Evolutionary conservation across 2,329 filamentous ascomycete species (phyloP).

Genomic region (Xylaria sp.): DNA sequence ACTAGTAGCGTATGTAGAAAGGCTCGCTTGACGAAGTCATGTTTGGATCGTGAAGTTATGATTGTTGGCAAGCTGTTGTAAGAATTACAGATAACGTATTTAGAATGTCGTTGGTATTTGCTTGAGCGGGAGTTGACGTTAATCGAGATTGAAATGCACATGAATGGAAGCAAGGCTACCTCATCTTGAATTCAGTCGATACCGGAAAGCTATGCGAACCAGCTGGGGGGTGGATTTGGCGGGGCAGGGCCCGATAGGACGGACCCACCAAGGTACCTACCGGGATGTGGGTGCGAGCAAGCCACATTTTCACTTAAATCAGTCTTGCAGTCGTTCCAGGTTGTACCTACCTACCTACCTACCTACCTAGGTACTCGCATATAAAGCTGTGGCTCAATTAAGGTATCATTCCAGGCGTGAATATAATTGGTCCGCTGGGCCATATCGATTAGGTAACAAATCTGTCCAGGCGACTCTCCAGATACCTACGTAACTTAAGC

Average conservation of each 20-base stretch:
- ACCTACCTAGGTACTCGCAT: too few species aligned
- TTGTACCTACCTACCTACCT: too few species aligned
- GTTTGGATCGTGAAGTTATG: neutral
- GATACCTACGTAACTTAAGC: neutral
- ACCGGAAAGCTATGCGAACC: slow-evolving; percentile 12
- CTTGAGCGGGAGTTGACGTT: neutral
- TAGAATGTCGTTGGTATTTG: neutral
- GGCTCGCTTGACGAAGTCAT: slow-evolving; percentile 74
- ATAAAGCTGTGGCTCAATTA: neutral
- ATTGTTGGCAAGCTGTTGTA: neutral
- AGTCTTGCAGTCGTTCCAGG: neutral
- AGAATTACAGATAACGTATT: neutral
- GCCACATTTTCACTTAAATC: neutral
- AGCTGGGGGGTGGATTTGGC: slow-evolving; percentile 23
- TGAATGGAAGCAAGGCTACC: slow-evolving; percentile 17
- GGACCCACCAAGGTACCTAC: neutral
- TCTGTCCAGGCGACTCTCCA: too few species aligned
- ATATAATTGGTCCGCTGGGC: slow-evolving; percentile 13
- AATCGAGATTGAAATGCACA: slow-evolving; percentile 8
- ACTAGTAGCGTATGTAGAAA: slow-evolving; percentile 99
- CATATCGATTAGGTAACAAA: slow-evolving; percentile 3
- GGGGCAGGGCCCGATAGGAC: slow-evolving; percentile 13
- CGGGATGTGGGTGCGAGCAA: neutral
- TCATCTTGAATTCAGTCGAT: slow-evolving; percentile 22
- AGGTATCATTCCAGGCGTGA: neutral